Evolutionary conservation across 345 rosid genomes (phyloP).

Genomic region (Durio zibethinus): DNA sequence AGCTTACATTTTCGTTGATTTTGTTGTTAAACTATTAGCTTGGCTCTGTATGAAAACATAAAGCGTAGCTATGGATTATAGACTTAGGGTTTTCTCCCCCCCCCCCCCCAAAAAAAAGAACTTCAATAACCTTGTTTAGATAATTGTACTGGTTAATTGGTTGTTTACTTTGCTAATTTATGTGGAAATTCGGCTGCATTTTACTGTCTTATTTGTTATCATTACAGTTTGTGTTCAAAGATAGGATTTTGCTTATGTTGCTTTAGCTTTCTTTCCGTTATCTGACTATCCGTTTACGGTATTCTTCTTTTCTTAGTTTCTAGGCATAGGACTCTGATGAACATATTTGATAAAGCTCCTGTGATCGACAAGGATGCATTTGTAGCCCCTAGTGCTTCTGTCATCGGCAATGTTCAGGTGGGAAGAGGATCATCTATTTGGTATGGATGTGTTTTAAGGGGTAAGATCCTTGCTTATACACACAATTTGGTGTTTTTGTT

Average conservation of each 20-base stretch:
- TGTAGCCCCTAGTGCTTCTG: conserved; percentile 91
- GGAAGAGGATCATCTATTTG: conserved; percentile 84
- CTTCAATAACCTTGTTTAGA: not conserved
- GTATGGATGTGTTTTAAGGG: conserved; percentile 96
- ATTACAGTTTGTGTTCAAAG: not conserved
- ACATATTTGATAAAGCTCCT: conserved; percentile 82
- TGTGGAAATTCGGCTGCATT: not conserved
- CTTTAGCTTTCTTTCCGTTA: not conserved
- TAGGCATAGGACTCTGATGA: conserved; percentile 93
- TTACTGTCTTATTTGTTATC: not conserved
- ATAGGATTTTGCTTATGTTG: not conserved
- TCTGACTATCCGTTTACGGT: not conserved
- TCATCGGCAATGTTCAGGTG: conserved; percentile 79
- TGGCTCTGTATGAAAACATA: not conserved
- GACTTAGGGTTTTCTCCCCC: not conserved
- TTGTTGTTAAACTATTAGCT: not conserved
- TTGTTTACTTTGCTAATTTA: not conserved
- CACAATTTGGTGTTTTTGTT: not conserved
- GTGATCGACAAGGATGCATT: conserved; percentile 75
- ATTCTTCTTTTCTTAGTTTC: conserved; percentile 45
- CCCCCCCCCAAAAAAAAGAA: not conserved
- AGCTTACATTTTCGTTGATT: not conserved
- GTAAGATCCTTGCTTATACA: conserved; percentile 36
- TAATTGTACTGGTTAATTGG: not conserved
- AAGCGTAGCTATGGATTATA: not conserved